Conservation (phyloP, 768 basidiomycete species). For the Tylopilus vinaceipallidus region DNA sequence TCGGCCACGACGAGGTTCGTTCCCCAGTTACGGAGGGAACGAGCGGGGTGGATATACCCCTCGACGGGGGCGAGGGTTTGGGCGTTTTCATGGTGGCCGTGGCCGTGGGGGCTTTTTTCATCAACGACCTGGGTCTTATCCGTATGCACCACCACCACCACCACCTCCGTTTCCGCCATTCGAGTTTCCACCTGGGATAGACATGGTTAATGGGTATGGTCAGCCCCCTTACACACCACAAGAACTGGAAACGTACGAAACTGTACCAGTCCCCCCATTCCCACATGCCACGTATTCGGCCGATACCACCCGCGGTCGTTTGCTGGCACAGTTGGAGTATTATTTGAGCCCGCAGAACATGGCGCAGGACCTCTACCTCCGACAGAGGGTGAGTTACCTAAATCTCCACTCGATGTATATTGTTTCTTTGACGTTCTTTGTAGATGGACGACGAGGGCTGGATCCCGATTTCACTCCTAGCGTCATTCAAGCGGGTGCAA, state of each 20-base stretch:
- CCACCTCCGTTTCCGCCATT: constrained; percentile 23
- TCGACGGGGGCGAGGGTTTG: constrained; percentile 37
- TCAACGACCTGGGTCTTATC: constrained; percentile 32
- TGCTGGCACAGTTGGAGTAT: constrained; percentile 87
- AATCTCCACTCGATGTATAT: not conserved
- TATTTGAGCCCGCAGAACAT: constrained; percentile 91
- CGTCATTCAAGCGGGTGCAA: constrained; percentile 84
- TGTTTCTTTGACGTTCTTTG: constrained; percentile 1
- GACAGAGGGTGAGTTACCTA: constrained; percentile 73
- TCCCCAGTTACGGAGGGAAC: constrained; percentile 29
- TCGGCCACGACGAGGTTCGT: constrained; percentile 36
- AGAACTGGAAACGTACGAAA: constrained; percentile 30
- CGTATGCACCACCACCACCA: constrained; percentile 25
- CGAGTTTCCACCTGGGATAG: constrained; percentile 27
- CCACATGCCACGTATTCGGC: constrained; percentile 53
- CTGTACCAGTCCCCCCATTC: constrained; percentile 26
- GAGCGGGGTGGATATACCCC: constrained; percentile 31
- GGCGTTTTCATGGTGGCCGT: constrained; percentile 38
- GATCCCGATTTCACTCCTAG: constrained; percentile 78
- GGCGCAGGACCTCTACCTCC: constrained; percentile 81
- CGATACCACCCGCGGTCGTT: constrained; percentile 62
- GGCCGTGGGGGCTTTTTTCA: constrained; percentile 32
- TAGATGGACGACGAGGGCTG: constrained; percentile 92
- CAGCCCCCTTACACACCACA: constrained; percentile 30
- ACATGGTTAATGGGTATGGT: constrained; percentile 29